Conservation (phyloP, 495 filamentous ascomycete genomes). For the Aspergillus ellipticus region DNA sequence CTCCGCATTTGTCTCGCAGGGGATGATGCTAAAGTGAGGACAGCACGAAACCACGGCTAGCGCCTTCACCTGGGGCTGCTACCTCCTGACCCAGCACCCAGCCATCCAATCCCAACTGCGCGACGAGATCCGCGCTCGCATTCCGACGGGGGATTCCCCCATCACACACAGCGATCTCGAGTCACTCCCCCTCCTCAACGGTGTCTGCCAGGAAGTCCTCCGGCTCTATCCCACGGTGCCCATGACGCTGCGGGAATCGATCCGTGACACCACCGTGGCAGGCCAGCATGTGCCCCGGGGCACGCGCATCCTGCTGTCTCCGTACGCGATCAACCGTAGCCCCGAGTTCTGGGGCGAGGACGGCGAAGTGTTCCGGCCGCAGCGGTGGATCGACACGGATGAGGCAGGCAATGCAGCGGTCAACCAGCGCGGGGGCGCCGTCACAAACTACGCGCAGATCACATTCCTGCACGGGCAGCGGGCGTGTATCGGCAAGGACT, state of each 20-base stretch:
- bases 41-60: conserved; percentile 54
- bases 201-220: conserved; percentile 48
- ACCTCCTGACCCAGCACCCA: conserved; percentile 46
- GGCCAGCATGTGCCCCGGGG: conserved; percentile 43
- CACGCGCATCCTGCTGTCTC: conserved; percentile 40
- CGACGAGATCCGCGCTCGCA: conserved; percentile 40
- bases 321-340: conserved; percentile 40
- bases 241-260: conserved; percentile 43
- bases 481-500: conserved; percentile 49
- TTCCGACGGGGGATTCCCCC: conserved; percentile 27
- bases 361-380: conserved; percentile 40
- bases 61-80: conserved; percentile 51
- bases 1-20: not conserved
- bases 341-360: conserved; percentile 40
- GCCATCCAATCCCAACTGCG: conserved; percentile 44
- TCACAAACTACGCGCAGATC: conserved; percentile 45
- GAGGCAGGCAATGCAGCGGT: conserved; percentile 21
- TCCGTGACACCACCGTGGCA: conserved; percentile 42
- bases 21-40: conserved; percentile 16
- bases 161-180: conserved; percentile 42
- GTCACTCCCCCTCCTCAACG: conserved; percentile 49
- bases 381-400: conserved; percentile 49
- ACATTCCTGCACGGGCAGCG: conserved; percentile 49
- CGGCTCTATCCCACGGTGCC: conserved; percentile 51
- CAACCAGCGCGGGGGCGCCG: conserved; percentile 37